These are phyloP conservation scores for Marsdenia floribunda DNA, from an alignment of 257 asterid genomes.

Conservation along the genomic window DNA sequence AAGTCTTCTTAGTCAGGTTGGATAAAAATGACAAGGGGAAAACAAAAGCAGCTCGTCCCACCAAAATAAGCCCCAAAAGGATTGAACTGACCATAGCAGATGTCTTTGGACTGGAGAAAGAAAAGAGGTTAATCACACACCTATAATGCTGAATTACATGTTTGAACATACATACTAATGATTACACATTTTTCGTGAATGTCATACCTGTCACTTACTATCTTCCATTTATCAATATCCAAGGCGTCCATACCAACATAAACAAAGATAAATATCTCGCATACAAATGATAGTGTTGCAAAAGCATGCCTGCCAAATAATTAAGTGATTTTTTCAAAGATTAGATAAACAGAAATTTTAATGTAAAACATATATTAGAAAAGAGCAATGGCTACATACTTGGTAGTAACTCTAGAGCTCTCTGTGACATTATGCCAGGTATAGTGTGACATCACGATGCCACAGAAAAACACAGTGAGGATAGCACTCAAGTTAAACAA, in stretches of 20 bases:
- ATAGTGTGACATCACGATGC: slow-evolving; percentile 98
- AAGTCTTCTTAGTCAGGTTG: slow-evolving; percentile 72
- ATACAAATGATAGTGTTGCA: slow-evolving; percentile 87
- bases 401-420: slow-evolving; percentile 92
- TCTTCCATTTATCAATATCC: slow-evolving; percentile 93
- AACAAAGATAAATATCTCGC: slow-evolving; percentile 88
- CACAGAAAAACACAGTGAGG: slow-evolving; percentile 98
- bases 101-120: slow-evolving; percentile 57
- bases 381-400: slow-evolving; percentile 38
- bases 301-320: slow-evolving; percentile 73
- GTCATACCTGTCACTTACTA: slow-evolving; percentile 70
- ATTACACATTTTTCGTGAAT: slow-evolving; percentile 4
- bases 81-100: slow-evolving; percentile 69
- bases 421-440: slow-evolving; percentile 99
- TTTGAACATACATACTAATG: neutral
- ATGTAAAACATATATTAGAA: neutral
- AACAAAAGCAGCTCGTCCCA: slow-evolving; percentile 95
- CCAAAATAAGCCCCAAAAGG: slow-evolving; percentile 75
- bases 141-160: neutral
- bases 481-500: slow-evolving; percentile 77
- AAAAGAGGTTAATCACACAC: slow-evolving; percentile 1
- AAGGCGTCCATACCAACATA: slow-evolving; percentile 99
- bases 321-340: slow-evolving; percentile 18
- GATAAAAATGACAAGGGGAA: slow-evolving; percentile 86
- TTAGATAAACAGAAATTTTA: neutral